phyloP scores from a whole-genome alignment of 1,284 basidiomycete genomes.

The Cutaneotrichosporon cyanovorans region DNA sequence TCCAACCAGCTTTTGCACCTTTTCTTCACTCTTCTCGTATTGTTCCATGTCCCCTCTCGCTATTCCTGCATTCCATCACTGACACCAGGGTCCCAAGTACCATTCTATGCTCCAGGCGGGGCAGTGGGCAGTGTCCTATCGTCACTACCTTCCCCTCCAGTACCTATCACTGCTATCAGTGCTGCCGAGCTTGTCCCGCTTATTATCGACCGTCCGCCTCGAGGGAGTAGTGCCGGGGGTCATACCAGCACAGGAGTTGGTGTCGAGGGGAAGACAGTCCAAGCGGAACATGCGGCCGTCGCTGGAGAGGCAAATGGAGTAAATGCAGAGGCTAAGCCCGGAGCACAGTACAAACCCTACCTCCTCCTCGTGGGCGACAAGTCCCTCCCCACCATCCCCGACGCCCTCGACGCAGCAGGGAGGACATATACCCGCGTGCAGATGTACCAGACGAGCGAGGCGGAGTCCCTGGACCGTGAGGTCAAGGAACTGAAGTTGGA shows the following conservation, averaged over 20 bases:
- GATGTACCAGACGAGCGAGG: conserved; percentile 21
- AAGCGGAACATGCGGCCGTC: no score
- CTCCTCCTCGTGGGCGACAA: conserved; percentile 39
- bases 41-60: no score
- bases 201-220: conserved; percentile 16
- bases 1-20: no score
- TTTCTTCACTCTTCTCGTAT: no score
- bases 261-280: no score
- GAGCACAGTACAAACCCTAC: conserved; percentile 18
- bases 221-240: no score
- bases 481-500: conserved; percentile 55
- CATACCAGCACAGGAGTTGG: no score
- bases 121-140: conserved; percentile 6
- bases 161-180: conserved; percentile 3
- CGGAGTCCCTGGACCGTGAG: conserved; percentile 49
- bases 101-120: conserved; percentile 10
- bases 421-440: conserved; percentile 15
- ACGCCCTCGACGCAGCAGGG: conserved; percentile 16
- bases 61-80: no score
- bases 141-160: no score
- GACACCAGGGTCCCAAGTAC: conserved; percentile 3
- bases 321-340: no score
- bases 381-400: conserved; percentile 26
- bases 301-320: no score
- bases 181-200: conserved; percentile 16